Evolutionary conservation across 1,139 yeast genomes (phyloP), one percentile per base, ranked within the genome.

Genomic region (Scheffersomyces quercinus): DNA sequence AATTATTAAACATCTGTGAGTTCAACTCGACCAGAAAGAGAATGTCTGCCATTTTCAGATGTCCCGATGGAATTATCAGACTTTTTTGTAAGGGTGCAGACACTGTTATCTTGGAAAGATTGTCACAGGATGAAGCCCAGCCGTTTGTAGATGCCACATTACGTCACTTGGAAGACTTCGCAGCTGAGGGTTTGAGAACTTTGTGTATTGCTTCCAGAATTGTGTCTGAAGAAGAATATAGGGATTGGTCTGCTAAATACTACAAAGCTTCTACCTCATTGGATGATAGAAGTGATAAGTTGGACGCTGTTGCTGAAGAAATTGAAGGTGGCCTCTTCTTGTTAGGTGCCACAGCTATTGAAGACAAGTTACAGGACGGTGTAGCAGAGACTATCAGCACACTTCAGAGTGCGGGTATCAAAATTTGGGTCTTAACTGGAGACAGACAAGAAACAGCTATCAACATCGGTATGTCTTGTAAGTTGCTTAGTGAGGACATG

Each of bases 391-490:
- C 99, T 1, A 95, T 95, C 47, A 93, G 88, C 51, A 88, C 96
- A 3, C 74, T 95, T 46, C 99, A 93, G 63, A 88, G 87, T 45
- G 99, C 99, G 0, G 98, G 98, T 12, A 90, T 95, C 54, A 93
- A 90, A 62, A 80, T 95, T 16, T 95, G 99, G 99, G 97, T 95
- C 29, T 74, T 95, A 45, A 95, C 99, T 8, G 99, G 99, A 54
- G 99, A 95, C 62, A 80, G 97, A 60, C 99, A 93, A 63, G 99
- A 95, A 65, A 95, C 99, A n/a, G 99, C 99, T 1, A 88, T 95
- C 50, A 95, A 95, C 61, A 93, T 95, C 61, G 99, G 99, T 50
- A 90, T 93, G 97, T 88, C 96, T 54, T 95, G 99, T 72, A 89
- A 88, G 58, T 73, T 95, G 42, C 70, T 95, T 40, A 85, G 95